phyloP scores from a whole-genome alignment of 129 eudicot species.

The Dittrichia graveolens region DNA sequence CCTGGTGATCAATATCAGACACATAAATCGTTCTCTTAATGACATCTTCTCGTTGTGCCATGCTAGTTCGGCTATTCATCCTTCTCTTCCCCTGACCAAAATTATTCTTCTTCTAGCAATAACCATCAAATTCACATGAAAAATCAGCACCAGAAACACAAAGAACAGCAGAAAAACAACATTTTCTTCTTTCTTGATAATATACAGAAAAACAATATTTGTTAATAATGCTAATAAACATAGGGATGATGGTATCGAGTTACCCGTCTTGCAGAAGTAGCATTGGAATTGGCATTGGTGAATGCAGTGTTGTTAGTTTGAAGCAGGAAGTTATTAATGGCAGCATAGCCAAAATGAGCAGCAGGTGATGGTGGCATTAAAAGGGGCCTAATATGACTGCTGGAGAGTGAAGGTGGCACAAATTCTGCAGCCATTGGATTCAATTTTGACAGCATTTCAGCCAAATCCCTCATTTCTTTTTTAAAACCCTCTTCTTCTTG shows the following conservation, averaged over 20 bases:
- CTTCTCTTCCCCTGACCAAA: slow-evolving; percentile 61
- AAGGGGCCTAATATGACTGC: slow-evolving; percentile 30
- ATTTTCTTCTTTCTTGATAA: not conserved
- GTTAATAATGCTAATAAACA: not conserved
- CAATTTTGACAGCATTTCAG: slow-evolving; percentile 72
- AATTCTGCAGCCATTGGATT: slow-evolving; percentile 87
- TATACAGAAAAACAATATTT: no score
- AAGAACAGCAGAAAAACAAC: not conserved
- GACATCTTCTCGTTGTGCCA: slow-evolving; percentile 86
- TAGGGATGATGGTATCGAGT: slow-evolving; percentile 13
- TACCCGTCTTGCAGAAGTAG: slow-evolving; percentile 46
- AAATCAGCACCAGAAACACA: not conserved
- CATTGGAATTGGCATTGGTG: slow-evolving; percentile 41
- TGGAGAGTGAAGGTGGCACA: slow-evolving; percentile 63
- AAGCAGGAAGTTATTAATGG: slow-evolving; percentile 45
- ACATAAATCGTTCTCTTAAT: slow-evolving; percentile 91
- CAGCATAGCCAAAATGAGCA: slow-evolving; percentile 54
- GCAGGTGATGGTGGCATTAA: slow-evolving; percentile 32
- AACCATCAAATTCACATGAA: slow-evolving; percentile 16
- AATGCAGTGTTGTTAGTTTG: slow-evolving; percentile 39
- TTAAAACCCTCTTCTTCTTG: slow-evolving; percentile 50
- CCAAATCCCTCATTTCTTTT: slow-evolving; percentile 72
- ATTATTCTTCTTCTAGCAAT: slow-evolving; percentile 59
- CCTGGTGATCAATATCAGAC: slow-evolving; percentile 94
- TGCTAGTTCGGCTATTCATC: slow-evolving; percentile 67